Evolutionary conservation across 73 alveolate species (phyloP).

Genomic region (Paramecium bursaria): DNA sequence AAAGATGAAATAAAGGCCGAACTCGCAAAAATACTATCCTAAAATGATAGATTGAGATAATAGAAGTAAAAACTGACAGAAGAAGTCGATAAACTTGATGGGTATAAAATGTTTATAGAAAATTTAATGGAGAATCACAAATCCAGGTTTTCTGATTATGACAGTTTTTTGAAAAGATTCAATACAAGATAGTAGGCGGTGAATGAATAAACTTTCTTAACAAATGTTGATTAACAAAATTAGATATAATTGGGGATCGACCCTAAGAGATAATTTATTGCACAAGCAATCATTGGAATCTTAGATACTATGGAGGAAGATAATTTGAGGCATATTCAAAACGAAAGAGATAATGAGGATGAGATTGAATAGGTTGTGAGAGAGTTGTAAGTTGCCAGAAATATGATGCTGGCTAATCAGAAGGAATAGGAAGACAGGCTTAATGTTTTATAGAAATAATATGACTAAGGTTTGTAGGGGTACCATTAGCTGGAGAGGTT

Average conservation of each 20-base stretch:
- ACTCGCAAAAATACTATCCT: slow-evolving; percentile 28
- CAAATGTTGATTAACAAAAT: slow-evolving; percentile 21
- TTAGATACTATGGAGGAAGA: slow-evolving; percentile 37
- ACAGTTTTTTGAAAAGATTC: background rate
- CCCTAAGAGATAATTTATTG: slow-evolving; percentile 39
- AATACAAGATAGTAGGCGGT: background rate
- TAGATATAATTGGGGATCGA: background rate
- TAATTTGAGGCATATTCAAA: slow-evolving; percentile 26
- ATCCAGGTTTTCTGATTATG: slow-evolving; percentile 27
- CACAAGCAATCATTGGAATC: background rate
- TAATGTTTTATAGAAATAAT: background rate
- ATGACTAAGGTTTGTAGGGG: background rate
- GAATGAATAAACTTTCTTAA: slow-evolving; percentile 3
- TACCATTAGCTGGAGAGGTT: background rate
- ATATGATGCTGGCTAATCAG: background rate
- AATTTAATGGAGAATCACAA: slow-evolving; percentile 9
- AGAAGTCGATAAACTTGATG: slow-evolving; percentile 38
- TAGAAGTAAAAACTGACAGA: slow-evolving; percentile 24
- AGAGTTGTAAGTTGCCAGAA: background rate
- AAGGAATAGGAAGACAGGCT: slow-evolving; percentile 25
- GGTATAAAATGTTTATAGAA: slow-evolving; percentile 16
- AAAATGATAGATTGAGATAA: slow-evolving; percentile 37
- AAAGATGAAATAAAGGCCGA: slow-evolving; percentile 48
- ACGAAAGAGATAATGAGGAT: slow-evolving; percentile 37
- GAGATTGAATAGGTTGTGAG: slow-evolving; percentile 34